These are phyloP conservation scores for Ophiocordyceps camponoti-saundersi DNA, from an alignment of 2,329 filamentous ascomycete species.

Conservation along the genomic window DNA sequence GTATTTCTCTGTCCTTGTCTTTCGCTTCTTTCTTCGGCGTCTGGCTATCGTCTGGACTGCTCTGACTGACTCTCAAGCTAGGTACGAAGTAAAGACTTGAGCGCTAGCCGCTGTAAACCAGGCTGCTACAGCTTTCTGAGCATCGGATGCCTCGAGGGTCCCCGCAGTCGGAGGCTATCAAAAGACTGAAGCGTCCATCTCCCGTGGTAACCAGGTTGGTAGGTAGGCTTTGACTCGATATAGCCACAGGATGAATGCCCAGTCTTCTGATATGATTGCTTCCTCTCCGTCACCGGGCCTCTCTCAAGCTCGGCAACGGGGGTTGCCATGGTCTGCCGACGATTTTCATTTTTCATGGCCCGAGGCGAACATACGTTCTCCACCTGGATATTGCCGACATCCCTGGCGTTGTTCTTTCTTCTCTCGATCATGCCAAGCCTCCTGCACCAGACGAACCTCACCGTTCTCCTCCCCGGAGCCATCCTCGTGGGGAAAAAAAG, in stretches of 20 bases:
- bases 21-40: slow-evolving; percentile 21
- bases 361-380: slow-evolving; percentile 1
- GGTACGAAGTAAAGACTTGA: slow-evolving; percentile 45
- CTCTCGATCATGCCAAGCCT: slow-evolving; percentile 8
- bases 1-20: slow-evolving; percentile 1
- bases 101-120: slow-evolving; percentile 41
- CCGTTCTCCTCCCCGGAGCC: slow-evolving; percentile 10
- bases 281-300: background rate
- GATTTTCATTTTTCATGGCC: background rate
- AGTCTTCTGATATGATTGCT: slow-evolving; percentile 1
- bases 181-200: slow-evolving; percentile 16
- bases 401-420: background rate
- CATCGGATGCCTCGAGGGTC: slow-evolving; percentile 18
- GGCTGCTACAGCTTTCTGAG: slow-evolving; percentile 31
- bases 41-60: slow-evolving; percentile 53
- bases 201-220: slow-evolving; percentile 14
- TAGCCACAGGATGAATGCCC: slow-evolving; percentile 10
- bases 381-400: background rate
- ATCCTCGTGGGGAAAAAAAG: background rate
- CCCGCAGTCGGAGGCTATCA: slow-evolving; percentile 29
- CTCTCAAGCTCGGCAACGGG: background rate
- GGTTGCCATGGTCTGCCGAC: background rate
- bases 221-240: slow-evolving; percentile 12
- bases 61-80: slow-evolving; percentile 32
- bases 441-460: slow-evolving; percentile 10